phyloP scores from a whole-genome alignment of 2,329 filamentous ascomycete genomes.

The Beauveria scarabaeidicola region DNA sequence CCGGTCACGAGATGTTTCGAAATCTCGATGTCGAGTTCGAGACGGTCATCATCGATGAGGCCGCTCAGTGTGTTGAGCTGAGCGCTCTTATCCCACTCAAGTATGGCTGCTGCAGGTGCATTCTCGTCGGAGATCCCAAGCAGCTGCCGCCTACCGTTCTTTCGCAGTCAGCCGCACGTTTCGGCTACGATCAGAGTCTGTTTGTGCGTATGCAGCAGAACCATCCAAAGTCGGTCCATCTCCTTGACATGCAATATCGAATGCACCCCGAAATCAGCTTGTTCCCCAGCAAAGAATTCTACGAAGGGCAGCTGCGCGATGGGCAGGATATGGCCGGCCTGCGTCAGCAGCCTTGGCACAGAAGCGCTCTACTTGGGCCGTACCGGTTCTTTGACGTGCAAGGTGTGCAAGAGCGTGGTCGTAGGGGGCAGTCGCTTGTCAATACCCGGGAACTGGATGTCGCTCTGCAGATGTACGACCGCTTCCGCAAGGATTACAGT shows the following conservation, averaged over 20 bases:
- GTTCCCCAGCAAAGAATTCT: conserved; percentile 88
- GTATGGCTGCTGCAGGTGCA: conserved; percentile 93
- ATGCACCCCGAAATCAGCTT: conserved; percentile 96
- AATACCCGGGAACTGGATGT: conserved; percentile 82
- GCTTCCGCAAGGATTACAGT: conserved; percentile 65
- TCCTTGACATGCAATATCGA: conserved; percentile 96
- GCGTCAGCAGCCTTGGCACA: conserved; percentile 77
- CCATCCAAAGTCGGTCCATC: conserved; percentile 76
- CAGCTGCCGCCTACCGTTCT: conserved; percentile 93
- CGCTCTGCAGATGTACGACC: conserved; percentile 75
- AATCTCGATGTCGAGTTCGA: conserved; percentile 93
- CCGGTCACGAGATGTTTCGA: conserved; percentile 96
- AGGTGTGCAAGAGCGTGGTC: conserved; percentile 74
- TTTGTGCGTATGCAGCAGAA: conserved; percentile 98
- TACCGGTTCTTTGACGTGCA: conserved; percentile 97
- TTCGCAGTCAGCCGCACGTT: conserved; percentile 83
- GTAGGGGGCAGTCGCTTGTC: conserved; percentile 78
- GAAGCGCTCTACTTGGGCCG: conserved; percentile 70
- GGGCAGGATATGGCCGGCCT: conserved; percentile 73
- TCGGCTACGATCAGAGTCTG: conserved; percentile 94
- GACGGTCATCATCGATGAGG: conserved; percentile 96
- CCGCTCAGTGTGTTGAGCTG: conserved; percentile 94
- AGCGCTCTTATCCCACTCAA: conserved; percentile 95
- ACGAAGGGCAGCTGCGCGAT: conserved; percentile 79
- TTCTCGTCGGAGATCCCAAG: conserved; percentile 95